These are phyloP conservation scores for Xerocomellus amylosporus DNA, from an alignment of 768 basidiomycete genomes.

Conservation along the genomic window DNA sequence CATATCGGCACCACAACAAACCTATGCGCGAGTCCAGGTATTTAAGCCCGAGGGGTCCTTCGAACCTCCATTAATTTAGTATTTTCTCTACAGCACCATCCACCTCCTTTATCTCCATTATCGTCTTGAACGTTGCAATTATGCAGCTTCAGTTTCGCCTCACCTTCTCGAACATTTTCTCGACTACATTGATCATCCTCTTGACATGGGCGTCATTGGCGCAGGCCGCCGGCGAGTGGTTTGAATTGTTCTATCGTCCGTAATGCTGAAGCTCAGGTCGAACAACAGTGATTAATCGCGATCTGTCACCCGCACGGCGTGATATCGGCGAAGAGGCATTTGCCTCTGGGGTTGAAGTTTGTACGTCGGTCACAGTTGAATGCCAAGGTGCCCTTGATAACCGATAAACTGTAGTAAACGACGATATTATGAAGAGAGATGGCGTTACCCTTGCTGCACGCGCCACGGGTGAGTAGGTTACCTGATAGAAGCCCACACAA, in stretches of 20 bases:
- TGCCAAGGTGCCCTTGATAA: not conserved
- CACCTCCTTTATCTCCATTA: not conserved
- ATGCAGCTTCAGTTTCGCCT: slow-evolving; percentile 1
- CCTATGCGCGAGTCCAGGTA: slow-evolving; percentile 2
- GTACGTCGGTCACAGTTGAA: slow-evolving; percentile 1
- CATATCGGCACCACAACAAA: not conserved
- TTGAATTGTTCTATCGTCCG: not conserved
- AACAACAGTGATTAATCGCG: slow-evolving; percentile 3
- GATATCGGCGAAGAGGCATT: not conserved
- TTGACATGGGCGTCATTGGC: slow-evolving; percentile 4
- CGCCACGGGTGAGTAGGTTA: not conserved
- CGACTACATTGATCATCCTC: not conserved
- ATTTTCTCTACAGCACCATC: not conserved
- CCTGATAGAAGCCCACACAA: not conserved
- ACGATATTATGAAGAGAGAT: not conserved
- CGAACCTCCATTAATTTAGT: not conserved
- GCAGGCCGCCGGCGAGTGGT: slow-evolving; percentile 8
- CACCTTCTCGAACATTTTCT: not conserved
- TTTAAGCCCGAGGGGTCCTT: slow-evolving; percentile 3
- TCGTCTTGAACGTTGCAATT: not conserved
- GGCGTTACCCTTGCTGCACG: not conserved
- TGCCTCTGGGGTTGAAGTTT: not conserved
- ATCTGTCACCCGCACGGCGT: not conserved
- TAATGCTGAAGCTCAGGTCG: not conserved
- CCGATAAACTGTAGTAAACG: not conserved